Percentiles rank a stretch among this genome's conserved stretches.
Evolutionary conservation across 192 early-diverging fungal genomes (phyloP).

Genomic region (Backusella westeae): DNA sequence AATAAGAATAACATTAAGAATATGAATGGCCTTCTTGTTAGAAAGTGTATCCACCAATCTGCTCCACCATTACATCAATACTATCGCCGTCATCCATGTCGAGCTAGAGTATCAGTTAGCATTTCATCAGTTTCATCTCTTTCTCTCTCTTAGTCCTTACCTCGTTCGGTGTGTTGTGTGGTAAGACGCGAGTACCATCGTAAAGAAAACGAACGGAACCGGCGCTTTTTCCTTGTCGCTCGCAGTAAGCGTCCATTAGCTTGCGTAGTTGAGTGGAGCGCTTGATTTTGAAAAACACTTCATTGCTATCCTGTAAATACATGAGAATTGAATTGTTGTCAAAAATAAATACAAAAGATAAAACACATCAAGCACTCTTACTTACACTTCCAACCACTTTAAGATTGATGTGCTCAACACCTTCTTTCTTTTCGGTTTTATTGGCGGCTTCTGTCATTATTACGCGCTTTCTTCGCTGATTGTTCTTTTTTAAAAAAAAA

Average conservation of each 20-base stretch:
- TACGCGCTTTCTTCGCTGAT: neutral
- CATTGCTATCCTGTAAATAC: slow-evolving; percentile 62
- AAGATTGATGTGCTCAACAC: slow-evolving; percentile 83
- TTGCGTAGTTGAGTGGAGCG: slow-evolving; percentile 85
- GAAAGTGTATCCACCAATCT: slow-evolving; percentile 69
- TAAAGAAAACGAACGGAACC: slow-evolving; percentile 87
- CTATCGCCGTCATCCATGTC: slow-evolving; percentile 95
- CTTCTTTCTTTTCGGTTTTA: slow-evolving; percentile 42
- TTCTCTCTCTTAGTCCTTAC: slow-evolving; percentile 40
- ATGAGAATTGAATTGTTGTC: neutral
- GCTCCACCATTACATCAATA: slow-evolving; percentile 94
- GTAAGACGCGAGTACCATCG: slow-evolving; percentile 84
- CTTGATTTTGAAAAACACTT: slow-evolving; percentile 97
- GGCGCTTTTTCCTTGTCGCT: slow-evolving; percentile 77
- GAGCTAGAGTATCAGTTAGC: slow-evolving; percentile 48
- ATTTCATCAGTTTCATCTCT: neutral
- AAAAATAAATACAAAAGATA: neutral
- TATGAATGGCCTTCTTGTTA: neutral
- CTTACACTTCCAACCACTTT: slow-evolving; percentile 88
- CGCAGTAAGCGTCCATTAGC: slow-evolving; percentile 93
- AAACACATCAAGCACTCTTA: neutral
- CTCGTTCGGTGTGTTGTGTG: slow-evolving; percentile 78
- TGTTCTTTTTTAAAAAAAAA: neutral
- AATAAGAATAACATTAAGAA: no score
- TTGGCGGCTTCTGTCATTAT: slow-evolving; percentile 33